phyloP scores from a whole-genome alignment of 2,329 filamentous ascomycete species.

The Diatrype stigma region DNA sequence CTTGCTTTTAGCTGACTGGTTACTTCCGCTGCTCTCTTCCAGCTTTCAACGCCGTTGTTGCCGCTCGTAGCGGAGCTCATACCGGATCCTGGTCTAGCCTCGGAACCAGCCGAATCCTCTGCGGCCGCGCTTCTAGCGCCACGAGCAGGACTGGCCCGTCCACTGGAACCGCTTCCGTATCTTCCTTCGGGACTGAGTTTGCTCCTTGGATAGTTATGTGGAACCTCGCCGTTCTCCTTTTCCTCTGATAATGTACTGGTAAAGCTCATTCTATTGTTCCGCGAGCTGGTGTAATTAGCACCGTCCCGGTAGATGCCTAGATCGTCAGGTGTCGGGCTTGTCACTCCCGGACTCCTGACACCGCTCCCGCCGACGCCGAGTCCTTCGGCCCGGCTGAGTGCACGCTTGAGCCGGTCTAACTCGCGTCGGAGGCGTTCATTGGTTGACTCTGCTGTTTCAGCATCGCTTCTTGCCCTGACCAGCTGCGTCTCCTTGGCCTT shows the following conservation, averaged over 20 bases:
- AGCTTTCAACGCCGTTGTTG: conserved; percentile 73
- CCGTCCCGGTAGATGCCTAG: conserved; percentile 56
- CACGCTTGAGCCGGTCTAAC: conserved; percentile 88
- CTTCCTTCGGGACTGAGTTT: conserved; percentile 53
- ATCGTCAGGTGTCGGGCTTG: conserved; percentile 55
- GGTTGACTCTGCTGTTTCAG: conserved; percentile 80
- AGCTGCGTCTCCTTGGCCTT: conserved; percentile 98
- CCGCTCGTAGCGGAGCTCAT: conserved; percentile 13
- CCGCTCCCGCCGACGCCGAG: conserved; percentile 36
- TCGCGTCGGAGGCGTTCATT: conserved; percentile 83
- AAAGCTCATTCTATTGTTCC: conserved; percentile 55
- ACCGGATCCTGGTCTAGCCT: conserved; percentile 10
- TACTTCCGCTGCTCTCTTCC: conserved; percentile 95
- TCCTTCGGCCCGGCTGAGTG: conserved; percentile 61
- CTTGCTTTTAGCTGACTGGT: conserved; percentile 95
- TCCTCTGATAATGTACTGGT: conserved; percentile 68
- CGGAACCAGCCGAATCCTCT: conserved; percentile 18
- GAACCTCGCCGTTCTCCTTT: conserved; percentile 64
- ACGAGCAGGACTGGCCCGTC: conserved; percentile 55
- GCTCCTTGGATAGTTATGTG: conserved; percentile 38
- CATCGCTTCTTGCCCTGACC: conserved; percentile 84
- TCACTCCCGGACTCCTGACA: conserved; percentile 38
- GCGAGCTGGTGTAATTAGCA: conserved; percentile 31
- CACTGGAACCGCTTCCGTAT: conserved; percentile 51
- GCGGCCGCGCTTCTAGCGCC: conserved; percentile 41